Evolutionary conservation across 129 eudicot species (phyloP).

Genomic region (Kitagawia praeruptora): DNA sequence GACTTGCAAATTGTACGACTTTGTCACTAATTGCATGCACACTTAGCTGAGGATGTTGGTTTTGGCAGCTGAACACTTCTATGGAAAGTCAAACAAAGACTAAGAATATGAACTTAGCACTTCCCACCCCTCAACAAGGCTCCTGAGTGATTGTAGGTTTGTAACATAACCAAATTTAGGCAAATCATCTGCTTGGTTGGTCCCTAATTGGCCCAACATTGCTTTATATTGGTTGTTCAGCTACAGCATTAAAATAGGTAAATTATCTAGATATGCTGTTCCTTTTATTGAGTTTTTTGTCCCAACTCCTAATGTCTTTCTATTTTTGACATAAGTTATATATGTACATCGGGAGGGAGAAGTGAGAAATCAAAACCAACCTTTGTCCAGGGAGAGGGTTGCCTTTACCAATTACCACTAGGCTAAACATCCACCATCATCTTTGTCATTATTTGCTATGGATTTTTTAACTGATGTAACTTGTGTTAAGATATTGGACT

Average conservation of each 20-base stretch:
- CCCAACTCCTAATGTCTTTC: neutral
- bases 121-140: neutral
- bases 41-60: conserved; percentile 2
- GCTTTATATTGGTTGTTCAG: conserved; percentile 1
- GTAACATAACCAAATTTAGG: neutral
- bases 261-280: neutral
- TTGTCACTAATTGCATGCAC: neutral
- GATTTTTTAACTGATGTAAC: neutral
- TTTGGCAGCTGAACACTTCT: neutral
- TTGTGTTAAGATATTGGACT: neutral
- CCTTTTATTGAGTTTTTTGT: neutral
- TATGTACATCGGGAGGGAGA: neutral
- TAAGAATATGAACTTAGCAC: neutral
- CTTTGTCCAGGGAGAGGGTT: neutral
- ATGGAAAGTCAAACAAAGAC: neutral
- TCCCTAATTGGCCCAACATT: neutral
- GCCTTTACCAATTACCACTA: neutral
- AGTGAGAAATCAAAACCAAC: neutral
- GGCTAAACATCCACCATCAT: neutral
- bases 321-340: neutral
- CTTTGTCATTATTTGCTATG: neutral
- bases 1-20: neutral
- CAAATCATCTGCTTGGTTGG: neutral
- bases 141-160: neutral
- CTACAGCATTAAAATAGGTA: neutral